A percentile compares a stretch with the other conserved stretches of the same genome.
Evolutionary conservation across 2,329 filamentous ascomycete genomes (phyloP).

Genomic region (Fusarium napiforme): DNA sequence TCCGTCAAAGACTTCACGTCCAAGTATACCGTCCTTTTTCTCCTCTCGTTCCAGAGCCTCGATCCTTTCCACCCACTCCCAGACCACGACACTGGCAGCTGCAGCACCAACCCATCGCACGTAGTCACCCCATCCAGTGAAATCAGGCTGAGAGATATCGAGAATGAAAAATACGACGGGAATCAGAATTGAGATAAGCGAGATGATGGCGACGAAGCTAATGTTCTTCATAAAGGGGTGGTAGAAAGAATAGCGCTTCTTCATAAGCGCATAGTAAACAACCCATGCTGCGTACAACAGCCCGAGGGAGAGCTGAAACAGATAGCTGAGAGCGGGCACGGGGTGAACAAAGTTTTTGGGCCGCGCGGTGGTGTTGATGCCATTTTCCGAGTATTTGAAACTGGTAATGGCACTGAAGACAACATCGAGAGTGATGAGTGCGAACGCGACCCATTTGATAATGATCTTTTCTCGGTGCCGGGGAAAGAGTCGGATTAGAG

Average conservation of each 20-base stretch:
- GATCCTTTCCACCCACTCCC: slow-evolving; percentile 97
- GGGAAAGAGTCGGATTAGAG: slow-evolving; percentile 92
- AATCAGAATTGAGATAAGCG: slow-evolving; percentile 83
- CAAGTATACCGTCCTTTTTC: slow-evolving; percentile 91
- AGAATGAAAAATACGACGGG: slow-evolving; percentile 94
- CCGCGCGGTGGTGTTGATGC: slow-evolving; percentile 65
- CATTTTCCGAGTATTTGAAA: slow-evolving; percentile 69
- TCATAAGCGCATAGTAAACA: slow-evolving; percentile 91
- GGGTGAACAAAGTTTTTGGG: slow-evolving; percentile 87
- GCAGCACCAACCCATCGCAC: slow-evolving; percentile 96
- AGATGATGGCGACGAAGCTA: slow-evolving; percentile 80
- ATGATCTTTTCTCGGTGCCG: slow-evolving; percentile 97
- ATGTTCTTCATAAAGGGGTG: slow-evolving; percentile 93
- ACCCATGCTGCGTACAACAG: slow-evolving; percentile 94
- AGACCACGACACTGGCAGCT: slow-evolving; percentile 94
- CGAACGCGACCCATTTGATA: slow-evolving; percentile 98
- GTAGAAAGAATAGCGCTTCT: slow-evolving; percentile 90
- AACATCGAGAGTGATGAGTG: slow-evolving; percentile 88
- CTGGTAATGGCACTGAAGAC: slow-evolving; percentile 93
- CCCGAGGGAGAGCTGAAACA: slow-evolving; percentile 88
- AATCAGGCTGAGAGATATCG: slow-evolving; percentile 85
- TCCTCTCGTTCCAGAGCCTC: slow-evolving; percentile 92
- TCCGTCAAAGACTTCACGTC: slow-evolving; percentile 90
- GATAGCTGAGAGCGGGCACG: slow-evolving; percentile 88
- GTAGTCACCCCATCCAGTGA: slow-evolving; percentile 94